Evolutionary conservation across 192 early-diverging fungal genomes (phyloP).

Genomic region (Phlyctochytrium planicorne): DNA sequence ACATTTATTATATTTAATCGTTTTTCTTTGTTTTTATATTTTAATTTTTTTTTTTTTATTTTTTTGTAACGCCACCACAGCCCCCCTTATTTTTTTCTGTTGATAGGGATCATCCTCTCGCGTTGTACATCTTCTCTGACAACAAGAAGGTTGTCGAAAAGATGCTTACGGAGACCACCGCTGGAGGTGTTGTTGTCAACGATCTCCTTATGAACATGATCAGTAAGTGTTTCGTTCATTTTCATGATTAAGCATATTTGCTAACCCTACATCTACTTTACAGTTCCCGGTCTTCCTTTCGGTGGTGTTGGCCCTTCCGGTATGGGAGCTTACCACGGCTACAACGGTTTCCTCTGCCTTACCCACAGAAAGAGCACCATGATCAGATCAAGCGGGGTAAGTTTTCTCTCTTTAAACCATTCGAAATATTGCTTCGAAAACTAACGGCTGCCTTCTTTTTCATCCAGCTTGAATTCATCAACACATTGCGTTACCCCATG

Average conservation of each 20-base stretch:
- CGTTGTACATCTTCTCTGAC: conserved; percentile 73
- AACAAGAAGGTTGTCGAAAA: conserved; percentile 47
- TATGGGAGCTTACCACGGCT: conserved; percentile 82
- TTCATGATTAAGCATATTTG: neutral
- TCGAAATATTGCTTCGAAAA: neutral
- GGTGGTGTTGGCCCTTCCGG: conserved; percentile 87
- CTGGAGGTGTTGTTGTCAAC: conserved; percentile 78
- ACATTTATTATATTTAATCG: no score
- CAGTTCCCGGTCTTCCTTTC: conserved; percentile 66
- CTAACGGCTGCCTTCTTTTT: neutral
- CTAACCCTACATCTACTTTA: conserved; percentile 25
- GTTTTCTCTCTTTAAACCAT: neutral
- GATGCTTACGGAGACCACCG: conserved; percentile 66
- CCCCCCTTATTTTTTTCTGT: neutral
- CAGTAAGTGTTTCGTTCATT: conserved; percentile 43
- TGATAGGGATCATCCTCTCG: conserved; percentile 70
- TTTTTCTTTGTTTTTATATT: no score
- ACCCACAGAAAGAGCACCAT: conserved; percentile 1
- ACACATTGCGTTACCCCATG: neutral
- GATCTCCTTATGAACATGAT: conserved; percentile 71
- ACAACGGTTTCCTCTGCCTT: conserved; percentile 54
- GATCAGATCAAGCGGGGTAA: neutral
- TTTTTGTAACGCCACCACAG: neutral
- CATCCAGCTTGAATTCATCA: neutral
- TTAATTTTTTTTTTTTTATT: no score